Conservation (phyloP, 441 rosid species). For the Erodium chrysanthum region DNA sequence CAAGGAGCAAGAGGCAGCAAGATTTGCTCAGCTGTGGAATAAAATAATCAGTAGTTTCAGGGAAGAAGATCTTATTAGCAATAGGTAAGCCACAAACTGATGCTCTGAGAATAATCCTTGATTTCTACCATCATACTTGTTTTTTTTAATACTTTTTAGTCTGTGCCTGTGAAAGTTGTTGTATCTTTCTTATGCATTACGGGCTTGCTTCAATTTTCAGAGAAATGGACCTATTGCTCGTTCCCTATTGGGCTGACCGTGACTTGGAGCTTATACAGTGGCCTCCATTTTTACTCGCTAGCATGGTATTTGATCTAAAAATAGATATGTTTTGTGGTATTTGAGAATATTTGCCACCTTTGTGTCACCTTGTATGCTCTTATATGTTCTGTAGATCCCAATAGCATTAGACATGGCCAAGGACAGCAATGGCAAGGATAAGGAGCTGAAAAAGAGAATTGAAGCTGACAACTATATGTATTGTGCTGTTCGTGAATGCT, state of each 20-base stretch:
- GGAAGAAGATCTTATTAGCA: conserved; percentile 88
- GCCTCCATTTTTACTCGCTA: conserved; percentile 98
- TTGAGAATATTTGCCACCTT: conserved; percentile 3
- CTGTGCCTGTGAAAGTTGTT: not conserved
- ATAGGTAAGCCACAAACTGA: conserved; percentile 35
- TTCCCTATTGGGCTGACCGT: conserved; percentile 99
- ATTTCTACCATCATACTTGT: conserved; percentile 8
- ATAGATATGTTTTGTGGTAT: not conserved
- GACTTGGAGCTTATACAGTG: conserved; percentile 83
- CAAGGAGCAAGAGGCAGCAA: conserved; percentile 76
- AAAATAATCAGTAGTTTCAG: conserved; percentile 88
- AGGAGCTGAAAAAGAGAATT: conserved; percentile 85
- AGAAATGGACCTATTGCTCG: conserved; percentile 95
- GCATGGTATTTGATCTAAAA: conserved; percentile 55
- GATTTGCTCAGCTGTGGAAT: conserved; percentile 99
- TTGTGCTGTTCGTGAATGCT: conserved; percentile 92
- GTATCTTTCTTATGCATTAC: conserved; percentile 12
- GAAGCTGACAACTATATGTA: conserved; percentile 65
- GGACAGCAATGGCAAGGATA: conserved; percentile 83
- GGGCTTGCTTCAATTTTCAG: conserved; percentile 32
- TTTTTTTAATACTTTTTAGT: not conserved
- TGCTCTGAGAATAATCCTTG: conserved; percentile 8
- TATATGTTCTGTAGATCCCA: conserved; percentile 55
- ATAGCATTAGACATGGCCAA: conserved; percentile 35
- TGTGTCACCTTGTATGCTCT: conserved; percentile 17